These are phyloP conservation scores for Globisporangium sylvaticum DNA, from an alignment of 352 stramenopile species.

Conservation along the genomic window DNA sequence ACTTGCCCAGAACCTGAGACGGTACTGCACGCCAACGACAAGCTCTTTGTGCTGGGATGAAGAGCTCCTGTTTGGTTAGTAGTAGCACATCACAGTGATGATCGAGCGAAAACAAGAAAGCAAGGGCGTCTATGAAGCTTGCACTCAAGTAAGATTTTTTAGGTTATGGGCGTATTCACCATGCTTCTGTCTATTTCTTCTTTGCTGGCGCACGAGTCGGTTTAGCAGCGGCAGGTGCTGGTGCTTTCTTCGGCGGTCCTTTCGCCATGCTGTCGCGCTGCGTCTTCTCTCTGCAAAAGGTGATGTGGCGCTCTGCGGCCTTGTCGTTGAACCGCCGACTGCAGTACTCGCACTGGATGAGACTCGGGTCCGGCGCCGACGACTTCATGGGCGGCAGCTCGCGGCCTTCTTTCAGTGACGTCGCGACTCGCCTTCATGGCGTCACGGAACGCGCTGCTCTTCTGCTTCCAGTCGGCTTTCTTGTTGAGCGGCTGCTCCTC, in stretches of 20 bases:
- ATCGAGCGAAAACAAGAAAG: not conserved
- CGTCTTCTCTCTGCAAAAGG: constrained; percentile 87
- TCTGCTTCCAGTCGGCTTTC: constrained; percentile 77
- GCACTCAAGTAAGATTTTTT: too few relatives aligned
- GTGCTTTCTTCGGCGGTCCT: constrained; percentile 32
- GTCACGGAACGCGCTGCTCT: constrained; percentile 82
- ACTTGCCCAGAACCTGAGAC: constrained; percentile 45
- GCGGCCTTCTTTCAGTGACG: constrained; percentile 64
- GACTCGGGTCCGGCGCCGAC: constrained; percentile 67
- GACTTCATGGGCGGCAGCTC: constrained; percentile 54
- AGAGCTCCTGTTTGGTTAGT: not conserved
- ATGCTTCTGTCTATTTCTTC: constrained; percentile 31
- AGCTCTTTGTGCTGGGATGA: constrained; percentile 52
- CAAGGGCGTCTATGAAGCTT: not conserved
- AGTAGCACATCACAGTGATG: not conserved
- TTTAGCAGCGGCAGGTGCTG: constrained; percentile 22
- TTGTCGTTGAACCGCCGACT: constrained; percentile 89
- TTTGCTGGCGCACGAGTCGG: constrained; percentile 32
- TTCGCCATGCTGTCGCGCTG: constrained; percentile 47
- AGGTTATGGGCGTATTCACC: not conserved
- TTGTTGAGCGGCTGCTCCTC: constrained; percentile 65
- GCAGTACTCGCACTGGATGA: constrained; percentile 91
- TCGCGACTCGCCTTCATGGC: constrained; percentile 84
- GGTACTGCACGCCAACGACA: constrained; percentile 43
- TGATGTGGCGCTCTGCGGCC: constrained; percentile 90